Evolutionary conservation across 768 basidiomycete genomes (phyloP).

Genomic region (Multifurca ochricompacta): DNA sequence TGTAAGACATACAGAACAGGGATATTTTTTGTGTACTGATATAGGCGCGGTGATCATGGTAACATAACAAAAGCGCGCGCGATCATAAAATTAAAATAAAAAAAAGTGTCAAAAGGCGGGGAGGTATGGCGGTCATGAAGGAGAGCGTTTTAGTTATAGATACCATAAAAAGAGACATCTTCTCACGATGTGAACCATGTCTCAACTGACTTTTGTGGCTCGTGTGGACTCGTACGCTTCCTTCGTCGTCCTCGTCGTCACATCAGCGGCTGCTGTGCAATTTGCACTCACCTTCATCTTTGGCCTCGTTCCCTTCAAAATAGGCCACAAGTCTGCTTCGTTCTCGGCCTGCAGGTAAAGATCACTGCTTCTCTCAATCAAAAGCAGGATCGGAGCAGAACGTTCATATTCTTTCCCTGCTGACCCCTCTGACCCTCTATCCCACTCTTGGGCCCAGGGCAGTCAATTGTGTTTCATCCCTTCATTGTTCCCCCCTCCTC

Average conservation of each 20-base stretch:
- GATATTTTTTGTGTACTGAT: too few species aligned
- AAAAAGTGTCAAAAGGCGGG: too few species aligned
- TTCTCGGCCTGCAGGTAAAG: neutral
- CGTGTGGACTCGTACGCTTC: neutral
- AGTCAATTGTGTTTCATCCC: neutral
- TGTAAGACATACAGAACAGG: too few species aligned
- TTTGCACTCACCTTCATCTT: neutral
- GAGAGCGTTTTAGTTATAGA: too few species aligned
- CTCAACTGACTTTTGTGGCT: too few species aligned
- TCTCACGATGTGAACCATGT: constrained; percentile 5
- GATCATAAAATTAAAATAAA: too few species aligned
- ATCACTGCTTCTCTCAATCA: constrained; percentile 11
- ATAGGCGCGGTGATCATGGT: too few species aligned
- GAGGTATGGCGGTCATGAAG: too few species aligned
- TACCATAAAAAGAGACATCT: neutral
- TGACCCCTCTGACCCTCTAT: neutral
- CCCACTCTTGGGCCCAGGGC: neutral
- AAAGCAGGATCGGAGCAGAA: constrained; percentile 7
- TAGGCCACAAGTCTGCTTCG: constrained; percentile 4
- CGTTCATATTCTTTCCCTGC: neutral
- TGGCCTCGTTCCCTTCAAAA: neutral
- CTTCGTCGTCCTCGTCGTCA: neutral
- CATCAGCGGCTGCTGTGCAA: neutral
- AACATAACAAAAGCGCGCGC: too few species aligned
- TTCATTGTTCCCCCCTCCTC: neutral